Evolutionary conservation across 768 basidiomycete genomes (phyloP).

Genomic region (Roridomyces roridus): DNA sequence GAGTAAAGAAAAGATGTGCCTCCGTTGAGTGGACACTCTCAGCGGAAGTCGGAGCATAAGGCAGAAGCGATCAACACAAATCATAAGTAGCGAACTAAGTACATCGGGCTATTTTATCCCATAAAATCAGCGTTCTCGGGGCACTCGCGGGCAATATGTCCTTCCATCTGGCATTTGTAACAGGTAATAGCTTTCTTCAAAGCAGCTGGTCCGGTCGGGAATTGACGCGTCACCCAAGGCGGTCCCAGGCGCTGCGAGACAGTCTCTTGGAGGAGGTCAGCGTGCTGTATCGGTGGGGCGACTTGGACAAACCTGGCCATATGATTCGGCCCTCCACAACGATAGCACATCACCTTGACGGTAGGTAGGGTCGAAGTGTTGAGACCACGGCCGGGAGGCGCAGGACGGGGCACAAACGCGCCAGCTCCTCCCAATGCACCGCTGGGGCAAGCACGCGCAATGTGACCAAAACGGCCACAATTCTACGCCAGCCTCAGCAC

Average conservation of each 20-base stretch:
- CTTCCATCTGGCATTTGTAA: constrained; percentile 88
- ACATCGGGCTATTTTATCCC: constrained; percentile 39
- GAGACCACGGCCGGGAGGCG: constrained; percentile 76
- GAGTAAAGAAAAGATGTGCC: constrained; percentile 55
- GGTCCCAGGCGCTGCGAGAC: constrained; percentile 74
- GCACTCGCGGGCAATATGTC: constrained; percentile 79
- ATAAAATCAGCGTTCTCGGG: constrained; percentile 60
- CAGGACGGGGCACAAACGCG: constrained; percentile 68
- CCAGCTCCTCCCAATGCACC: constrained; percentile 39
- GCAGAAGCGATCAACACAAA: background rate
- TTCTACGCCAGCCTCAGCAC: constrained; percentile 49
- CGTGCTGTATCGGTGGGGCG: no score
- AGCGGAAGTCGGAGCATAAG: constrained; percentile 14
- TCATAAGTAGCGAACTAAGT: constrained; percentile 1
- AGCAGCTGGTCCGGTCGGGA: constrained; percentile 51
- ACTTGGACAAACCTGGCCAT: constrained; percentile 62
- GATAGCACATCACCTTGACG: constrained; percentile 89
- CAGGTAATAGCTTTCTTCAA: constrained; percentile 78
- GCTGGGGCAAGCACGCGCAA: constrained; percentile 77
- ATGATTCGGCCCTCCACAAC: constrained; percentile 89
- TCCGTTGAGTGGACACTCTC: constrained; percentile 26
- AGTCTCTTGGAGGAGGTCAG: constrained; percentile 59
- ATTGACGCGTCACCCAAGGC: constrained; percentile 47
- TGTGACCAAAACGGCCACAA: constrained; percentile 84
- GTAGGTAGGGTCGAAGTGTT: constrained; percentile 81